Conservation (phyloP, 73 alveolate genomes). For the Paramecium pentaurelia region DNA sequence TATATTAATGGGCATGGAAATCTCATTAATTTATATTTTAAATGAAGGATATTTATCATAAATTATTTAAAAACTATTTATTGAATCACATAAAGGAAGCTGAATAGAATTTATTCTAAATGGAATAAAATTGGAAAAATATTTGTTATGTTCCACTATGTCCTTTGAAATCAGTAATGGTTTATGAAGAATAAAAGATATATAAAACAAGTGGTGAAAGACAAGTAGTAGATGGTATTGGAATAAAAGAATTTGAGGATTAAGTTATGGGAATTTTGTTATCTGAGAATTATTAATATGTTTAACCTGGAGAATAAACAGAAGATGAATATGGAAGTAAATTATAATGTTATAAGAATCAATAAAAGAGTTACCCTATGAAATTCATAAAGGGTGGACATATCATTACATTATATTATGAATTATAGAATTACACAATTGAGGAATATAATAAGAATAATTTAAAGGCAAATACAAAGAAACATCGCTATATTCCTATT, state of each 20-base stretch:
- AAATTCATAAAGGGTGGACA: slow-evolving; percentile 22
- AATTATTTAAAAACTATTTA: neutral
- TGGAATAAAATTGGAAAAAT: neutral
- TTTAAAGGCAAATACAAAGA: neutral
- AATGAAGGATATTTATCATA: neutral
- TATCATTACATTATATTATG: neutral
- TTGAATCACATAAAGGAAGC: neutral
- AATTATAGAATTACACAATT: neutral
- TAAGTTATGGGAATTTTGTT: neutral
- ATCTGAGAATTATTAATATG: neutral
- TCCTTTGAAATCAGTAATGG: neutral
- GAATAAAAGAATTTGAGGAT: neutral
- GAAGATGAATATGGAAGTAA: neutral
- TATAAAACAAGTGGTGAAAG: neutral
- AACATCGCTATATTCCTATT: neutral
- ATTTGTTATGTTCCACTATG: neutral
- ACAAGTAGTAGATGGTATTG: neutral
- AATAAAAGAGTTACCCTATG: neutral
- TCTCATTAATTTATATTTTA: neutral
- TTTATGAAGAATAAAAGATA: neutral
- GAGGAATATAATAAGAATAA: neutral
- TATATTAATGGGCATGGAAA: neutral
- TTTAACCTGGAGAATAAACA: neutral
- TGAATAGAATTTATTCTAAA: neutral
- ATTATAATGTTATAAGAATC: neutral